Evolutionary conservation across 805 yeast genomes (phyloP).

Genomic region (Zygoascus biomembranicola): DNA sequence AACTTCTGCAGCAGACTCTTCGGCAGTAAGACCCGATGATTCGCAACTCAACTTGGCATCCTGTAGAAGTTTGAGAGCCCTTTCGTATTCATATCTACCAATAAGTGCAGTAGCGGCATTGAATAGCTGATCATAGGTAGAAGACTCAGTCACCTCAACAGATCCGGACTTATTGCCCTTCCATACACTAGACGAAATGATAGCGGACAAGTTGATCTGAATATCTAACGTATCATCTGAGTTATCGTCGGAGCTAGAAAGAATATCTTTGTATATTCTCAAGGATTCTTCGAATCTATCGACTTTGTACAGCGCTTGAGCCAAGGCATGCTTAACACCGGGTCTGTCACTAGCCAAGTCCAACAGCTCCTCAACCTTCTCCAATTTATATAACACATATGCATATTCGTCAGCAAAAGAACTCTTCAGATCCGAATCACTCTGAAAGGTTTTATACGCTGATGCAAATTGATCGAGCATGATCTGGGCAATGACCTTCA

Average conservation of each 20-base stretch:
- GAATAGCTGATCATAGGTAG: slow-evolving; percentile 50
- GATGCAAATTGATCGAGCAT: slow-evolving; percentile 47
- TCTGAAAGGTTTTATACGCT: slow-evolving; percentile 39
- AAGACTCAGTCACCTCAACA: not conserved
- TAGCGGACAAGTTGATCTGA: slow-evolving; percentile 35
- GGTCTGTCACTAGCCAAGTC: slow-evolving; percentile 9
- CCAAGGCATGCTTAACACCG: slow-evolving; percentile 42
- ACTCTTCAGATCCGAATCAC: slow-evolving; percentile 10
- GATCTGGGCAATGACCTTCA: slow-evolving; percentile 50
- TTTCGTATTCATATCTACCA: slow-evolving; percentile 32
- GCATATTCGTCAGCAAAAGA: not conserved
- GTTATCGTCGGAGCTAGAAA: slow-evolving; percentile 20
- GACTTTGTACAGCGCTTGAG: slow-evolving; percentile 45
- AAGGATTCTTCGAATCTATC: slow-evolving; percentile 40
- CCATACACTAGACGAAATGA: not conserved
- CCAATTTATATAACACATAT: slow-evolving; percentile 53
- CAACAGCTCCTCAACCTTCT: slow-evolving; percentile 31
- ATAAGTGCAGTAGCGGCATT: slow-evolving; percentile 49
- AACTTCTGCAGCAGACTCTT: slow-evolving; percentile 43
- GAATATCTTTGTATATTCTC: slow-evolving; percentile 35
- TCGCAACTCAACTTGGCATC: slow-evolving; percentile 39
- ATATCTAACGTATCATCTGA: slow-evolving; percentile 45
- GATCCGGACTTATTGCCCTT: not conserved
- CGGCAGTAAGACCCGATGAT: slow-evolving; percentile 33
- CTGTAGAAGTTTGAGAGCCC: slow-evolving; percentile 38